Percentiles rank a stretch among this genome's conserved stretches.
Conservation (phyloP, 257 asterid species). For the Capsicum chinense region DNA sequence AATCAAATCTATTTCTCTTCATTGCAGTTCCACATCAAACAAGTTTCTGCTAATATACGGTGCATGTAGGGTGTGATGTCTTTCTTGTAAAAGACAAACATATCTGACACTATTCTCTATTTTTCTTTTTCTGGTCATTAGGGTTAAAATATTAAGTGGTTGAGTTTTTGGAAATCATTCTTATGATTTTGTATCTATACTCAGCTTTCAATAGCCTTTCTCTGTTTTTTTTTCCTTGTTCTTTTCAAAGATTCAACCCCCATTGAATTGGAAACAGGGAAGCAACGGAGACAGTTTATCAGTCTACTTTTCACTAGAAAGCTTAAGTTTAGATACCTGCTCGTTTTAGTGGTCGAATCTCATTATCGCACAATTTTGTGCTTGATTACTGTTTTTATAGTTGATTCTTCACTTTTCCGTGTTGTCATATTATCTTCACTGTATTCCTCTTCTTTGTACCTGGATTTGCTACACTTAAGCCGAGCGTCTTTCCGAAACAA, state of each 20-base stretch:
- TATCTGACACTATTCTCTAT: not conserved
- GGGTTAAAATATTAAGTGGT: not conserved
- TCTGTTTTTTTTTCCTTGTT: not conserved
- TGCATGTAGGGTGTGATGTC: slow-evolving; percentile 57
- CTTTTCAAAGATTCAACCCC: not conserved
- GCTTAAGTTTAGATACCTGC: not conserved
- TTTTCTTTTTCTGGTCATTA: slow-evolving; percentile 6
- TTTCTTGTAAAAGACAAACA: not conserved
- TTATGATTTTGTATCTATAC: slow-evolving; percentile 3
- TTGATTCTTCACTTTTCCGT: too few species aligned
- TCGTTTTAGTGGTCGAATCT: not conserved
- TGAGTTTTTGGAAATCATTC: slow-evolving; percentile 13
- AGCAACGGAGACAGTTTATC: not conserved
- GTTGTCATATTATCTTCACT: too few species aligned
- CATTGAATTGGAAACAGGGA: slow-evolving; percentile 1
- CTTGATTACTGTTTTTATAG: too few species aligned
- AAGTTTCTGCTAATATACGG: slow-evolving; percentile 56
- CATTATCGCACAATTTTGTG: too few species aligned
- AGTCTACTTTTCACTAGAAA: not conserved
- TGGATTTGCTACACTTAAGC: too few species aligned
- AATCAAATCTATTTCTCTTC: slow-evolving; percentile 70
- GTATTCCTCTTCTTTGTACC: too few species aligned
- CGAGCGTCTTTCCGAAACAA: too few species aligned
- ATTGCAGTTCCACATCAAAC: slow-evolving; percentile 65
- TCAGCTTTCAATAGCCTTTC: slow-evolving; percentile 10